Evolutionary conservation across 2,329 filamentous ascomycete species (phyloP).

Genomic region (Knufia fluminis): DNA sequence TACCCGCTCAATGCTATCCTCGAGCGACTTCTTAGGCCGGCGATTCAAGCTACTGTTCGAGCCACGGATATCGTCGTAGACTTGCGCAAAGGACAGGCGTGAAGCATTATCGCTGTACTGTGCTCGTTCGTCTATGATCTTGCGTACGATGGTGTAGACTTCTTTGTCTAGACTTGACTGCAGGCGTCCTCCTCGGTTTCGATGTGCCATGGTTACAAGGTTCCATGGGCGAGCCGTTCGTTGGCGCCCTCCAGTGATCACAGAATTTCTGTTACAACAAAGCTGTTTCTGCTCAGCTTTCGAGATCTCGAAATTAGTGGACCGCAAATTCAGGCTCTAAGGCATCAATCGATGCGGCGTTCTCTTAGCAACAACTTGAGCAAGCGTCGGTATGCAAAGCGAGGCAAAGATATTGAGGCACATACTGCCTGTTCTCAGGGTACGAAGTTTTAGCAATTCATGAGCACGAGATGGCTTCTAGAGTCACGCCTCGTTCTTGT

Average conservation of each 20-base stretch:
- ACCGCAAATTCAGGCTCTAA: background rate
- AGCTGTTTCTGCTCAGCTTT: no score
- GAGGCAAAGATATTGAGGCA: no score
- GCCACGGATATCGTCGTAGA: conserved; percentile 71
- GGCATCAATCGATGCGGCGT: no score
- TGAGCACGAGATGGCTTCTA: no score
- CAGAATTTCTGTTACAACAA: no score
- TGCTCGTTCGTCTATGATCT: conserved; percentile 59
- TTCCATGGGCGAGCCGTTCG: background rate
- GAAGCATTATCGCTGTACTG: conserved; percentile 36
- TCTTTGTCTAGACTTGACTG: conserved; percentile 20
- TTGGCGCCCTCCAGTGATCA: no score
- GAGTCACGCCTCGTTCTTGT: no score
- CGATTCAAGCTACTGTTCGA: conserved; percentile 83
- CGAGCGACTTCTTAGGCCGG: conserved; percentile 68
- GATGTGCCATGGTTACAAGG: conserved; percentile 2
- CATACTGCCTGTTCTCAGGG: no score
- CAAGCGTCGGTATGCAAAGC: no score
- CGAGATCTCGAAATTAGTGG: no score
- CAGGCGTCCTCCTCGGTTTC: background rate
- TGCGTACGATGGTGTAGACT: conserved; percentile 71
- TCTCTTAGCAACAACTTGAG: no score
- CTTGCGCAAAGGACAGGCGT: conserved; percentile 48
- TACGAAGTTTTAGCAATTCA: no score
- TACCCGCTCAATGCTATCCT: conserved; percentile 77